phyloP scores from a whole-genome alignment of 257 asterid species.

The Salvia splendens region DNA sequence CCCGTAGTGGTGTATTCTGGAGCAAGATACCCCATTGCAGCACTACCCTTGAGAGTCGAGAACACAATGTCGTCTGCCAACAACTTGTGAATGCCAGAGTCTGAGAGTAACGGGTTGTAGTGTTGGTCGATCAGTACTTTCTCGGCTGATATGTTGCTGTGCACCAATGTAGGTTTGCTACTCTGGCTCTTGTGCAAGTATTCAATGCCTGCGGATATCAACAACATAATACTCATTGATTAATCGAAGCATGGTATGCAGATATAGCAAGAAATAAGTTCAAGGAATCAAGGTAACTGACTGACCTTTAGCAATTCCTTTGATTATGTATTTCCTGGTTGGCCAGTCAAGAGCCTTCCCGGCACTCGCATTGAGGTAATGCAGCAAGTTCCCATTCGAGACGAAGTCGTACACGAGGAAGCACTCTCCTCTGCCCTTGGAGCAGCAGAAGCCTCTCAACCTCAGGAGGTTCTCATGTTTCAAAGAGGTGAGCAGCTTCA shows the following conservation, averaged over 20 bases:
- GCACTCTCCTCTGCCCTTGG: constrained; percentile 94
- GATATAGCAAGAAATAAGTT: background rate
- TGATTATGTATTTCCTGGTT: constrained; percentile 64
- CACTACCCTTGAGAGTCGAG: constrained; percentile 83
- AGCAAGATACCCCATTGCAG: constrained; percentile 96
- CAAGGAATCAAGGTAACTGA: too few relatives aligned
- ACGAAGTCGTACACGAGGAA: constrained; percentile 84
- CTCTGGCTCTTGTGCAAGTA: constrained; percentile 68
- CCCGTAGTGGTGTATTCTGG: constrained; percentile 94
- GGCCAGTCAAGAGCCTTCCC: constrained; percentile 83
- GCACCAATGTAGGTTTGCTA: constrained; percentile 63
- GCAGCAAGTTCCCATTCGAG: constrained; percentile 77
- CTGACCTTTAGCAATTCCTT: constrained; percentile 88
- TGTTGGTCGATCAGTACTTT: constrained; percentile 77
- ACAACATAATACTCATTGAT: background rate
- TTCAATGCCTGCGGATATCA: constrained; percentile 53
- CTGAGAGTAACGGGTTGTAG: constrained; percentile 79
- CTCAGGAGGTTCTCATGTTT: constrained; percentile 76
- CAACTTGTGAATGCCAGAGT: constrained; percentile 77
- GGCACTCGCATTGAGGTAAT: constrained; percentile 65
- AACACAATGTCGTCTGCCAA: constrained; percentile 85
- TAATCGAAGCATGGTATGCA: background rate
- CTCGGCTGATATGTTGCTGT: constrained; percentile 86
- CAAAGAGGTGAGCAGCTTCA: constrained; percentile 70
- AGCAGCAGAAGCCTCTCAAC: constrained; percentile 94